Base-by-base conservation (phyloP, 495 filamentous ascomycete genomes). In the Penicillium cosmopolitanum region DNA sequence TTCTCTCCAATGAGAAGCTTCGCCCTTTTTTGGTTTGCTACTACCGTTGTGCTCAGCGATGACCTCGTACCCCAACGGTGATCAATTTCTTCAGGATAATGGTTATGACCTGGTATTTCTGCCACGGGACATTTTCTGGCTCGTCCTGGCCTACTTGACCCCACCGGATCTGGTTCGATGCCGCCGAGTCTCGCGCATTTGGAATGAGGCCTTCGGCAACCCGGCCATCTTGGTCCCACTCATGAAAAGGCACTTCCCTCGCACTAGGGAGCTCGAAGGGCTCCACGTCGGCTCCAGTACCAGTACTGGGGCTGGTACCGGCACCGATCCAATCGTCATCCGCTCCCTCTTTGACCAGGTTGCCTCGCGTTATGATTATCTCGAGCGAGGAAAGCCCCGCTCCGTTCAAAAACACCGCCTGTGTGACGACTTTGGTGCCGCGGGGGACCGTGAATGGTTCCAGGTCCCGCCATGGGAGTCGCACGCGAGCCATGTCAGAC, bases 401-500 rank as follows among this genome's bases (percentile, higher is more conserved):
- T 72, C 72, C 3, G 66, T 84, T 13, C 74, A 84, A 58, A 87
- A 78, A 51, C 68, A 73, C 46, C 63, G 61, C 25, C 66, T 79
- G 36, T 77, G 73, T 55, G 66, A 68, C 53, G 69, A 74, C 34
- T 74, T 75, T 42, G 72, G 74, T 8, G 60, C 55, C 46, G 60
- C 70, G 13, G 72, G 72, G 23, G 69, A 77, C 15, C 64, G 68
- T 9, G 69, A 72, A 43, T 77, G 72, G 51, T 84, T 82, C 55
- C 78, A 75, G 4, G 81, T 88, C 4, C 77, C 76, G 52, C 77
- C 80, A 1, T 89, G 85, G 85, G 77, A 84, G 56, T 78, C 75
- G 6, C 82, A 83, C 64, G 66, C 85, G 6, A 79, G 75, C 55
- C 75, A 77, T 57, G 36, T 68, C 12, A 64, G 66, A 55, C 64